These are phyloP conservation scores for Aspergillus haitiensis DNA, from an alignment of 495 filamentous ascomycete species.

Conservation along the genomic window DNA sequence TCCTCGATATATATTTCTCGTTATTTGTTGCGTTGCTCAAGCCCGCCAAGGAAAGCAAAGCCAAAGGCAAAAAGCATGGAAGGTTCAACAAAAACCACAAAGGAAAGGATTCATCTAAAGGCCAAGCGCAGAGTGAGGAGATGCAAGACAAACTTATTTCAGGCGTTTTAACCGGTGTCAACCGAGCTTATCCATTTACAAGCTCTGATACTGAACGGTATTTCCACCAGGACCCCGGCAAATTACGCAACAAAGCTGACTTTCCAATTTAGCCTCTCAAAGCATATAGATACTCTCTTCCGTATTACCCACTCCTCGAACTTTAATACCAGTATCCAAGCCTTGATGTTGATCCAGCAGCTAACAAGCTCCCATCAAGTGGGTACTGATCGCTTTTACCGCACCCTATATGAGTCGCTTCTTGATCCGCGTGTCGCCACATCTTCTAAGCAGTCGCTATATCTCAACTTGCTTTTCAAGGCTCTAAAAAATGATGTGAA, in stretches of 20 bases:
- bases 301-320: constrained; percentile 95
- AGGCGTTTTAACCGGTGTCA: constrained; percentile 87
- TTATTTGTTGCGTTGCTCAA: constrained; percentile 78
- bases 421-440: constrained; percentile 82
- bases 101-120: constrained; percentile 52
- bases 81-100: constrained; percentile 32
- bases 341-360: constrained; percentile 93
- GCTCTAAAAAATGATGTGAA: constrained; percentile 84
- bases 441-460: constrained; percentile 93
- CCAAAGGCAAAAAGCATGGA: constrained; percentile 29
- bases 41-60: constrained; percentile 42
- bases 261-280: constrained; percentile 59
- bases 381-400: constrained; percentile 85
- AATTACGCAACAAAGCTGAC: constrained; percentile 20
- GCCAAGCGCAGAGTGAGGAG: constrained; percentile 57
- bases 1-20: constrained; percentile 87
- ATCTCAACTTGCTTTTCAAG: constrained; percentile 87
- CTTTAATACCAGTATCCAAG: constrained; percentile 97
- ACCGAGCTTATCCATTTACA: constrained; percentile 91
- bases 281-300: constrained; percentile 91
- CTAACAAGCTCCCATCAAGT: constrained; percentile 75
- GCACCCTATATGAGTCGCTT: constrained; percentile 91
- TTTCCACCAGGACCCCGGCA: constrained; percentile 16
- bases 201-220: constrained; percentile 72
- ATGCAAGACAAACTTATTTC: constrained; percentile 86